These are phyloP conservation scores for Parathielavia appendiculata DNA, from an alignment of 495 filamentous ascomycete species.

Conservation along the genomic window DNA sequence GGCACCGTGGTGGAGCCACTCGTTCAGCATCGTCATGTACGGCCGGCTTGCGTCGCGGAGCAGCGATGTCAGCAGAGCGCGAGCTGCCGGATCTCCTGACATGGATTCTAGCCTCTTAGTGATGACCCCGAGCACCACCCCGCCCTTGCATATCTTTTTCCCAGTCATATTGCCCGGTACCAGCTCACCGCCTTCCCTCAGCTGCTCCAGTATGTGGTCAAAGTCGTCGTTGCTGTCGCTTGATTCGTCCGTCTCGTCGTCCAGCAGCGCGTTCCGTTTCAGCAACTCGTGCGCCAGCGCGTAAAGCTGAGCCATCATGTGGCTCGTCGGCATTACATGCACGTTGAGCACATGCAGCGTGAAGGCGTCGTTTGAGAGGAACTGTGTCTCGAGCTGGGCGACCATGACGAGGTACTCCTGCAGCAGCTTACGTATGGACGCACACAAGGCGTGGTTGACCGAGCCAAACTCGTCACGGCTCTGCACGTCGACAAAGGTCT, in stretches of 20 bases:
- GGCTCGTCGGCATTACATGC: constrained; percentile 79
- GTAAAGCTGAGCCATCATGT: constrained; percentile 86
- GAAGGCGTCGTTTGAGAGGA: constrained; percentile 78
- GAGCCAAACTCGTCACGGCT: constrained; percentile 88
- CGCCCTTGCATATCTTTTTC: constrained; percentile 92
- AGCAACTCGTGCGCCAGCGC: constrained; percentile 80
- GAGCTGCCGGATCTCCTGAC: constrained; percentile 87
- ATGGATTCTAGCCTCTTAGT: constrained; percentile 79
- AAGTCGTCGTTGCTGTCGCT: constrained; percentile 75
- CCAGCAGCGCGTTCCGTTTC: constrained; percentile 77
- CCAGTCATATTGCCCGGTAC: constrained; percentile 70
- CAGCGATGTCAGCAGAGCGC: constrained; percentile 69
- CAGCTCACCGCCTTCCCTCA: constrained; percentile 79
- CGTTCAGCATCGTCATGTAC: constrained; percentile 97
- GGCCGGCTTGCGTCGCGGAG: constrained; percentile 84
- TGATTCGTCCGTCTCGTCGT: constrained; percentile 79
- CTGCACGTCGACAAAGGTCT: constrained; percentile 90
- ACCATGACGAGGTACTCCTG: constrained; percentile 92
- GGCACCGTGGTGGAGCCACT: constrained; percentile 94
- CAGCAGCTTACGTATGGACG: constrained; percentile 81
- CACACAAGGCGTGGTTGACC: constrained; percentile 95
- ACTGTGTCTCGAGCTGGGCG: constrained; percentile 86
- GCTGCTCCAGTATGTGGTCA: constrained; percentile 67
- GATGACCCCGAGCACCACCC: constrained; percentile 77
- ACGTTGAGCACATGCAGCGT: constrained; percentile 89